Evolutionary conservation across 2,329 filamentous ascomycete genomes (phyloP).

Genomic region (Fusarium nematophilum): DNA sequence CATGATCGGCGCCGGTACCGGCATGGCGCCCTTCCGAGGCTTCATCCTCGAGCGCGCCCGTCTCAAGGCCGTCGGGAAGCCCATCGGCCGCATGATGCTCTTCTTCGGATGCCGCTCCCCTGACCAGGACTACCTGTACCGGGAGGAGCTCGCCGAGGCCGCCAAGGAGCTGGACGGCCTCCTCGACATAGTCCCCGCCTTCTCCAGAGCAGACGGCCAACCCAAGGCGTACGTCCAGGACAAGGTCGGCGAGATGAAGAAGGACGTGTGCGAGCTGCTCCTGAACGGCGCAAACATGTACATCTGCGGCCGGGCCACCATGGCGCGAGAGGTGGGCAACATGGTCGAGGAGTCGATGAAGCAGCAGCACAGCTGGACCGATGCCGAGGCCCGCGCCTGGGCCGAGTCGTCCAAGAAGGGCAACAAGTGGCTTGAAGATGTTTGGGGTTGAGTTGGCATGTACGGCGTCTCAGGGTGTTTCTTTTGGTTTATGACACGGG

Average conservation of each 20-base stretch:
- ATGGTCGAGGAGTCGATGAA: conserved; percentile 51
- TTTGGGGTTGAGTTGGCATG: conserved; percentile 57
- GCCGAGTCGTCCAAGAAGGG: conserved; percentile 59
- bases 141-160: conserved; percentile 49
- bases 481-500: background rate
- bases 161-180: conserved; percentile 21
- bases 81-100: conserved; percentile 48
- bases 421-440: conserved; percentile 65
- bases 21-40: conserved; percentile 56
- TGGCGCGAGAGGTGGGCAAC: conserved; percentile 58
- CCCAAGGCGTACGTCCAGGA: conserved; percentile 53
- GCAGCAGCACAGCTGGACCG: conserved; percentile 50
- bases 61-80: conserved; percentile 33
- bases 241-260: conserved; percentile 46
- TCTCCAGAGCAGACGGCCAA: conserved; percentile 23
- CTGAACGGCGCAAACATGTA: conserved; percentile 52
- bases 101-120: conserved; percentile 70
- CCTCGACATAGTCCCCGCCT: conserved; percentile 34
- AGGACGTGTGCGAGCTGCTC: conserved; percentile 46
- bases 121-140: conserved; percentile 66
- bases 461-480: background rate
- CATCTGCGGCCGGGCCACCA: conserved; percentile 53
- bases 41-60: conserved; percentile 43
- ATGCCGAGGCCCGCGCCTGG: conserved; percentile 57
- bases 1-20: conserved; percentile 63